Evolutionary conservation across 2,329 filamentous ascomycete genomes (phyloP).

Genomic region (Acrocalymma vagum): DNA sequence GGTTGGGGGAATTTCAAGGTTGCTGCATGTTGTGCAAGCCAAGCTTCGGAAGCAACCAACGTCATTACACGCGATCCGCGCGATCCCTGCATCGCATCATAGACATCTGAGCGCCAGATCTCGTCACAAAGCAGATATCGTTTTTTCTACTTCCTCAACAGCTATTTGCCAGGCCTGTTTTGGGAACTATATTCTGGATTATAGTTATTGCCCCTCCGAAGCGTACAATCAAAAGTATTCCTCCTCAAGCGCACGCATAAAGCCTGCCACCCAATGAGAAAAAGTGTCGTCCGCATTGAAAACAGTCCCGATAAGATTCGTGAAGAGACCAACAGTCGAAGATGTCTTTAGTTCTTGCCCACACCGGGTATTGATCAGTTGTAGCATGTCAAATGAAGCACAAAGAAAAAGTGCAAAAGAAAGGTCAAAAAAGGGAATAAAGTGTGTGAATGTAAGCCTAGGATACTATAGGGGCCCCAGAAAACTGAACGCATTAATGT

Average conservation of each 20-base stretch:
- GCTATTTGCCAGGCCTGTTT: too few relatives aligned
- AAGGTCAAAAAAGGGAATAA: slow-evolving; percentile 15
- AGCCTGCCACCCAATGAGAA: slow-evolving; percentile 46
- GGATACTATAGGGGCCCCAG: too few relatives aligned
- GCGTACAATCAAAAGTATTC: too few relatives aligned
- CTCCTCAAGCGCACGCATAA: slow-evolving; percentile 41
- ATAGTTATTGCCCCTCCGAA: too few relatives aligned
- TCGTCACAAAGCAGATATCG: too few relatives aligned
- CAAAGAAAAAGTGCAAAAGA: slow-evolving; percentile 11
- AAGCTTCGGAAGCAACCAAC: slow-evolving; percentile 31
- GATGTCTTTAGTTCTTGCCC: slow-evolving; percentile 24
- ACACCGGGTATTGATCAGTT: slow-evolving; percentile 34
- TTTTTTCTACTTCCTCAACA: too few relatives aligned
- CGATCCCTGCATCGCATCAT: slow-evolving; percentile 32
- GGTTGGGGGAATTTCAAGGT: slow-evolving; percentile 31
- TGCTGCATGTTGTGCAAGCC: slow-evolving; percentile 31
- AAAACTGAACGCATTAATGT: too few relatives aligned
- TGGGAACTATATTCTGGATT: too few relatives aligned
- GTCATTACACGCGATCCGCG: slow-evolving; percentile 35
- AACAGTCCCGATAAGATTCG: slow-evolving; percentile 21
- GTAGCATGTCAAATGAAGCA: neutral
- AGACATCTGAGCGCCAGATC: too few relatives aligned
- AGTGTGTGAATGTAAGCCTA: too few relatives aligned
- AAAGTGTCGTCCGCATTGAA: slow-evolving; percentile 29
- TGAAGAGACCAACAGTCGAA: slow-evolving; percentile 7